These are phyloP conservation scores for Teunomyces pallodes DNA, from an alignment of 805 yeast genomes.

Conservation along the genomic window DNA sequence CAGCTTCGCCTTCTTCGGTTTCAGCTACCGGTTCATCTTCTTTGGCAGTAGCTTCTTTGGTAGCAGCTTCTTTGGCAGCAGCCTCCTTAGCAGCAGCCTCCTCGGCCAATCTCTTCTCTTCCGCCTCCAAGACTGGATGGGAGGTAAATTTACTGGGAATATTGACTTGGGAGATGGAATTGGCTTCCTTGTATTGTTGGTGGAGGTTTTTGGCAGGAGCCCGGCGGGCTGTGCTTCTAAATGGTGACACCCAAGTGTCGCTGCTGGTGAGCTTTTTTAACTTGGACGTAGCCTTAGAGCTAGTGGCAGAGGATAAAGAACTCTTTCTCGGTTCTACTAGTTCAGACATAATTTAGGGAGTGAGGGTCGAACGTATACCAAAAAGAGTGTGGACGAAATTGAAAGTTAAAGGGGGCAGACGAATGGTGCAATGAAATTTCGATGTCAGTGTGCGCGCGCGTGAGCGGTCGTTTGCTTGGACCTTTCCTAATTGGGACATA, in stretches of 20 bases:
- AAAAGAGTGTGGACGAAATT: constrained; percentile 1
- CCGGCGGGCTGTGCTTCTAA: constrained; percentile 26
- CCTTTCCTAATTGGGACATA: constrained; percentile 1
- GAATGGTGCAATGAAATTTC: not conserved
- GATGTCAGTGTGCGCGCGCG: constrained; percentile 1
- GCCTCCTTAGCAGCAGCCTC: not conserved
- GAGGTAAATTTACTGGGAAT: constrained; percentile 40
- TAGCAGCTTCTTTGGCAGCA: constrained; percentile 4
- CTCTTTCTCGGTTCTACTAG: constrained; percentile 12
- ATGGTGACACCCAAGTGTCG: constrained; percentile 43
- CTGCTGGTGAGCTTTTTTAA: constrained; percentile 31
- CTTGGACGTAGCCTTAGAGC: constrained; percentile 7
- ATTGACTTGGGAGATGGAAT: constrained; percentile 29
- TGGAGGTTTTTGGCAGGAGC: constrained; percentile 21
- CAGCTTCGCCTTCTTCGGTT: constrained; percentile 6
- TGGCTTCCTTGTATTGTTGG: constrained; percentile 34
- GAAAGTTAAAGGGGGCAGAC: not conserved
- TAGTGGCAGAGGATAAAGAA: constrained; percentile 5
- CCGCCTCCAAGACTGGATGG: constrained; percentile 1
- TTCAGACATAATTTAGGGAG: constrained; percentile 14
- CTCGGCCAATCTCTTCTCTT: constrained; percentile 3
- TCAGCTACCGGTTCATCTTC: constrained; percentile 5
- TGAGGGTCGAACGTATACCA: not conserved
- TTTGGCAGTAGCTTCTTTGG: constrained; percentile 4
- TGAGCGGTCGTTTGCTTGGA: constrained; percentile 2